These are phyloP conservation scores for Trifolium pratense DNA, from an alignment of 306 rosid species.

Conservation along the genomic window DNA sequence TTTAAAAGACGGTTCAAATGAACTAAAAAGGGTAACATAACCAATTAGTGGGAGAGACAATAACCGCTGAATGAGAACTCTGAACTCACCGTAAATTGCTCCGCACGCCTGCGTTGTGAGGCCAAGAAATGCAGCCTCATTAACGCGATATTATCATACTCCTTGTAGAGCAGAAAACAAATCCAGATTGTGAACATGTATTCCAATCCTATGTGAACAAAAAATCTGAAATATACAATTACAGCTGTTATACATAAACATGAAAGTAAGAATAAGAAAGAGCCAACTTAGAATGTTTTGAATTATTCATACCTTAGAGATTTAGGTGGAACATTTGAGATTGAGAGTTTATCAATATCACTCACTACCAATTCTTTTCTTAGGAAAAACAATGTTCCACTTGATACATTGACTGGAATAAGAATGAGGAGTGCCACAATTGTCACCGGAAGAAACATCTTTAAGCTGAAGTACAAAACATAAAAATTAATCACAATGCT, in stretches of 20 bases:
- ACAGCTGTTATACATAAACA: constrained; percentile 30
- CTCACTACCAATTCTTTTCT: constrained; percentile 83
- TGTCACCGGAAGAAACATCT: constrained; percentile 79
- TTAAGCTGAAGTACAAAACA: constrained; percentile 58
- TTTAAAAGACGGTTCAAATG: constrained; percentile 1
- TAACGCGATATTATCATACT: constrained; percentile 66
- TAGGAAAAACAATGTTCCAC: constrained; percentile 80
- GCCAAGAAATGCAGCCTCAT: constrained; percentile 89
- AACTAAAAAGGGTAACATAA: not conserved
- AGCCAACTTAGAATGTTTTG: constrained; percentile 4
- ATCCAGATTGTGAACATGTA: constrained; percentile 84
- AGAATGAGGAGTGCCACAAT: constrained; percentile 86
- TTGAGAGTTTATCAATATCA: constrained; percentile 91
- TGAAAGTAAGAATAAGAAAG: constrained; percentile 35
- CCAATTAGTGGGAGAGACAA: not conserved
- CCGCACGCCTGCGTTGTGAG: constrained; percentile 73
- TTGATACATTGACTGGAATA: constrained; percentile 91
- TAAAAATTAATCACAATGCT: constrained; percentile 20
- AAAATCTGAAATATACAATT: constrained; percentile 68
- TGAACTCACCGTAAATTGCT: constrained; percentile 83
- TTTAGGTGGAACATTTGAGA: constrained; percentile 81
- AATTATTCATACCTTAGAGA: constrained; percentile 66
- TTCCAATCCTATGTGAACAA: constrained; percentile 85
- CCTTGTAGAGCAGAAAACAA: constrained; percentile 80
- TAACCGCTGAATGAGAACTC: constrained; percentile 4